Conservation (phyloP, 768 basidiomycete genomes). For the Termitomyces sp. region DNA sequence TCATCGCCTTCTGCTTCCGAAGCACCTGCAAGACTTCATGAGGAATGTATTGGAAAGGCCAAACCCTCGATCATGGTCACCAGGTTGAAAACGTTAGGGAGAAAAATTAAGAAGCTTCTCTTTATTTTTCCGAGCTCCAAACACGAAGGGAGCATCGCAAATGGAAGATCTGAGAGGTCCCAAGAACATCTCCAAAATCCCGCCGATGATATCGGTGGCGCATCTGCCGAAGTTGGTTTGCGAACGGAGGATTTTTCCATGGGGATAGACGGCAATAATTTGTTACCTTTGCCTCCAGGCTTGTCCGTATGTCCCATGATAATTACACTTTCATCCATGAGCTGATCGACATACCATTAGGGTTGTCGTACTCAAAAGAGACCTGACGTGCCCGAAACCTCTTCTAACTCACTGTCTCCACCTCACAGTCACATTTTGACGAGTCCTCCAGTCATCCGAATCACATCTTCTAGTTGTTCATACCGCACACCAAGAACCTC, state of each 20-base stretch:
- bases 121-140: constrained; percentile 4
- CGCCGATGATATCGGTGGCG: neutral
- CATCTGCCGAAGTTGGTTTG: neutral
- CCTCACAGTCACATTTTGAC: neutral
- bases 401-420: constrained; percentile 3
- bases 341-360: constrained; percentile 1
- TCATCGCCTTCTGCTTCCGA: neutral
- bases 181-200: neutral
- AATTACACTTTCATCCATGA: neutral
- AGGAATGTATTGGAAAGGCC: neutral
- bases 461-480: constrained; percentile 16
- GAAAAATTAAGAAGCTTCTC: constrained; percentile 22
- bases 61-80: constrained; percentile 8
- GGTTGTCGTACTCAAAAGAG: constrained; percentile 9
- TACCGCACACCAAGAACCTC: neutral
- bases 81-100: constrained; percentile 21
- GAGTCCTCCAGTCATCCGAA: constrained; percentile 11
- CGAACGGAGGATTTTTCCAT: neutral
- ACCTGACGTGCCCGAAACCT: constrained; percentile 13
- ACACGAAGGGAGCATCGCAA: neutral
- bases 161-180: neutral
- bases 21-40: neutral
- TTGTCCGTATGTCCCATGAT: constrained; percentile 14
- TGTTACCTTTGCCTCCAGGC: constrained; percentile 20
- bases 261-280: neutral